Conservation (phyloP, 2,329 filamentous ascomycete species). For the Didymella keratinophila region DNA sequence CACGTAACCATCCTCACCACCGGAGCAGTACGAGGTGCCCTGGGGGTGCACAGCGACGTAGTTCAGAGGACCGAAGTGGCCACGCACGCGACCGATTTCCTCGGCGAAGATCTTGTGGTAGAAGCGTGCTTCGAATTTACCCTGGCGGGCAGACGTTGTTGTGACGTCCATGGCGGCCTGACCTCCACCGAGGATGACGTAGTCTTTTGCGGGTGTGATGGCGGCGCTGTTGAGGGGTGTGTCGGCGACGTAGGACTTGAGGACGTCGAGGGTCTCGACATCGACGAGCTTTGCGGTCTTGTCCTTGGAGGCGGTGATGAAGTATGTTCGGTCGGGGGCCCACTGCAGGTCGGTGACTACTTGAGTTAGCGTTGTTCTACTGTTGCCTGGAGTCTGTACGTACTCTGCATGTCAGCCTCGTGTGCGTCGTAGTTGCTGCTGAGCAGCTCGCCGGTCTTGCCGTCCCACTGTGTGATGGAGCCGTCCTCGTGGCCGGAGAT, state of each 20-base stretch:
- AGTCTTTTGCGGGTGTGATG: slow-evolving; percentile 96
- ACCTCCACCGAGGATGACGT: slow-evolving; percentile 95
- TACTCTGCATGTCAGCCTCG: slow-evolving; percentile 84
- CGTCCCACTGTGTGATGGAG: slow-evolving; percentile 88
- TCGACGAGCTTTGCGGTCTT: slow-evolving; percentile 95
- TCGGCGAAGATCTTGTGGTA: slow-evolving; percentile 99
- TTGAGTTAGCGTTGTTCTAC: slow-evolving; percentile 64
- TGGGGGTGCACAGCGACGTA: slow-evolving; percentile 93
- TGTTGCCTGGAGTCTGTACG: background rate
- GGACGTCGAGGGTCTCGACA: slow-evolving; percentile 82
- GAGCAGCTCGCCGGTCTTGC: slow-evolving; percentile 85
- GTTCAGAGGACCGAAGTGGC: slow-evolving; percentile 96
- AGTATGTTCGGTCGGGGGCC: slow-evolving; percentile 92
- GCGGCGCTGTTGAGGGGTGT: slow-evolving; percentile 95
- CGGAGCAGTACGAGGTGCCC: slow-evolving; percentile 91
- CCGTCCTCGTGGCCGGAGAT: slow-evolving; percentile 98
- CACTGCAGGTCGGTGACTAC: slow-evolving; percentile 94
- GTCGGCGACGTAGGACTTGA: slow-evolving; percentile 92
- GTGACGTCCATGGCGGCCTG: slow-evolving; percentile 99
- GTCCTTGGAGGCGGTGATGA: slow-evolving; percentile 98
- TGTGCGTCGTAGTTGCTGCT: slow-evolving; percentile 82
- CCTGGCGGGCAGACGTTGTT: slow-evolving; percentile 89
- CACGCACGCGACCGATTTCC: slow-evolving; percentile 95
- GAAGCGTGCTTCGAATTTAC: slow-evolving; percentile 99
- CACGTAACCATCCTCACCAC: slow-evolving; percentile 98